Evolutionary conservation across 257 asterid species (phyloP), one percentile per base, ranked within the genome.

Genomic region (Coffea eugenioides): DNA sequence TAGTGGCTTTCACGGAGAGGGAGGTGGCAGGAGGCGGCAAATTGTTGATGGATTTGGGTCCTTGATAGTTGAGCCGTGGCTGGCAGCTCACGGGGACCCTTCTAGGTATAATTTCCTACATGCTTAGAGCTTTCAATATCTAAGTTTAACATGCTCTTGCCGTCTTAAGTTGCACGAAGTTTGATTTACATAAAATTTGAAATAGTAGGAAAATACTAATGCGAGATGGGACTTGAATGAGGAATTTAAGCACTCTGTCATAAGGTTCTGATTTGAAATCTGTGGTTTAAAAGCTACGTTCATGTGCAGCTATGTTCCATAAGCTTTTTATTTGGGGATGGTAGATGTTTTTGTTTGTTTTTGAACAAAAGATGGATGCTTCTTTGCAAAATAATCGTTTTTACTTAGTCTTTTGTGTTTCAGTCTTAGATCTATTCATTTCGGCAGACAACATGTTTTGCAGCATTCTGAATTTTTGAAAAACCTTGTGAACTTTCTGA

Each of bases 71-170:
- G 98, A 92, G 69, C 98, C 98, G 1, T 93, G 98, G 98, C 80
- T 93, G 85, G 97, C 97, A 84, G 93, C 98, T 87, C 98, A 93
- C 83, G 96, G 86, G n/a, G 98, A 92, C 76, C 90, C 83, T 52
- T 92, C 94, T 14, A 93, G 98, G 98, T 93, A 85, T 74, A 18
- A 54, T 56, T 71, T 43, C 51, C 57, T 3, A n/a, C 4, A 21
- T 9, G 25, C 14, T 73, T 73, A 46, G 23, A 48, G 66, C 1
- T 66, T 77, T 23, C 23, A 56, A 16, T 56, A 56, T 25, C 27
- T 0, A 1, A 18, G 12, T 68, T 68, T 11, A 20, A 57, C 51
- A n/a, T 16, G 11, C 34, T 41, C 62, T 36, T 62, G 18, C 15
- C 25, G 56, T 62, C 51, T 15, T 61, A 57, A 31, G 4, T n/a